A percentile compares a stretch with the other conserved stretches of the same genome.
Conservation (phyloP, 129 eudicot species). For the Deinandra increscens region DNA sequence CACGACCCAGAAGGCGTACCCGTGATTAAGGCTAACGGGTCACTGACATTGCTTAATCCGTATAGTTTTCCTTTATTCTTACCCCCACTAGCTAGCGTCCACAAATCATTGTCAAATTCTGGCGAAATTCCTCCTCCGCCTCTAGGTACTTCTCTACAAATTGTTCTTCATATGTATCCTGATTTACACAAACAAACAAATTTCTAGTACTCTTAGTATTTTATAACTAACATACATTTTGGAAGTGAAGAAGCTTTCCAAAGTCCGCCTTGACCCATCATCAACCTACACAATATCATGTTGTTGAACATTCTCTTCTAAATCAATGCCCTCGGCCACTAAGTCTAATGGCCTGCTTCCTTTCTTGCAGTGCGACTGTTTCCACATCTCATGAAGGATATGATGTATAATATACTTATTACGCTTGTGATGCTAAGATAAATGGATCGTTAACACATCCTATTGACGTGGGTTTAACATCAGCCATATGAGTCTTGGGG, state of each 20-base stretch:
- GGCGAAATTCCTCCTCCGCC: not conserved
- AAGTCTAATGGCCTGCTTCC: not conserved
- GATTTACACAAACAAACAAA: constrained; percentile 39
- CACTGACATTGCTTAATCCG: no score
- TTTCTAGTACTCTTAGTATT: no score
- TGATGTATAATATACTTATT: not conserved
- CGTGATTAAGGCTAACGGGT: no score
- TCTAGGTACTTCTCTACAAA: not conserved
- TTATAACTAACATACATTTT: no score
- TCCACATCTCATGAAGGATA: not conserved
- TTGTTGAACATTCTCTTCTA: not conserved
- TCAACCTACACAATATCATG: not conserved
- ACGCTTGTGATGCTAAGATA: not conserved
- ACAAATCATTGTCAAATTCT: not conserved
- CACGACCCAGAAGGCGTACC: no score
- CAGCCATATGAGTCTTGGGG: not conserved
- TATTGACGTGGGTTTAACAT: not conserved
- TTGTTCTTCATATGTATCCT: not conserved
- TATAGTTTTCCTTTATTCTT: no score
- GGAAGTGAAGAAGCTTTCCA: no score
- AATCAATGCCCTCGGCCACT: not conserved
- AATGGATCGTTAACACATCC: not conserved
- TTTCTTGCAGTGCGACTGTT: not conserved
- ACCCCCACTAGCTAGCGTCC: not conserved
- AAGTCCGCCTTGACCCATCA: not conserved